Evolutionary conservation across 306 rosid species (phyloP).

Genomic region (Abrus pulchellus): DNA sequence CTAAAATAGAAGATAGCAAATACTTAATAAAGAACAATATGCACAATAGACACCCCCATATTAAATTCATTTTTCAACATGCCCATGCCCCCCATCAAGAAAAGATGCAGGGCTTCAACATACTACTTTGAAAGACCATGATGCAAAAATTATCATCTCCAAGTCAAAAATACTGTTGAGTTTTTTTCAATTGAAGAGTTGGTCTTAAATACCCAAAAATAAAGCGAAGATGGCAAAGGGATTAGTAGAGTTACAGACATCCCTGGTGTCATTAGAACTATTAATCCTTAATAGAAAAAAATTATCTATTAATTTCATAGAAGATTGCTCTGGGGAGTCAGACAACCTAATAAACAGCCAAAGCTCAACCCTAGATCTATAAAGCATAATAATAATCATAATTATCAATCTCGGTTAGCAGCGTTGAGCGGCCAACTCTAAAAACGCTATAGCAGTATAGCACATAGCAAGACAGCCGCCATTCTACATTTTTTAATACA

Average conservation of each 20-base stretch:
- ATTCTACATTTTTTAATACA: too few relatives aligned
- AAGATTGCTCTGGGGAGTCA: constrained; percentile 15
- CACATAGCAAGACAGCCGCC: too few relatives aligned
- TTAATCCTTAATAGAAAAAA: background rate
- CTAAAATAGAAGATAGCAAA: constrained; percentile 43
- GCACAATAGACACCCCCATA: constrained; percentile 27
- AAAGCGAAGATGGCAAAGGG: background rate
- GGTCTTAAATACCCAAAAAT: constrained; percentile 16
- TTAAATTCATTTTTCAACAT: constrained; percentile 7
- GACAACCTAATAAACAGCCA: constrained; percentile 21
- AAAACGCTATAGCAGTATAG: too few relatives aligned
- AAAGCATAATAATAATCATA: background rate
- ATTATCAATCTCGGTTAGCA: too few relatives aligned
- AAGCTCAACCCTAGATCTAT: background rate
- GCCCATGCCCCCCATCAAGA: background rate
- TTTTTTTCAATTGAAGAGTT: background rate
- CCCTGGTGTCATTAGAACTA: background rate
- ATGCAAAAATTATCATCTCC: constrained; percentile 1
- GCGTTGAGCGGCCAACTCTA: too few relatives aligned
- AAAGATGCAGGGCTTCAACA: background rate
- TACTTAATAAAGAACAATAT: constrained; percentile 14
- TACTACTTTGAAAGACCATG: constrained; percentile 14
- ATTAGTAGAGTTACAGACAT: constrained; percentile 7
- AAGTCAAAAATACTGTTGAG: constrained; percentile 11
- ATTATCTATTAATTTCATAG: background rate